Conservation (phyloP, 331 rosid genomes). For the Rosa hybrid region DNA sequence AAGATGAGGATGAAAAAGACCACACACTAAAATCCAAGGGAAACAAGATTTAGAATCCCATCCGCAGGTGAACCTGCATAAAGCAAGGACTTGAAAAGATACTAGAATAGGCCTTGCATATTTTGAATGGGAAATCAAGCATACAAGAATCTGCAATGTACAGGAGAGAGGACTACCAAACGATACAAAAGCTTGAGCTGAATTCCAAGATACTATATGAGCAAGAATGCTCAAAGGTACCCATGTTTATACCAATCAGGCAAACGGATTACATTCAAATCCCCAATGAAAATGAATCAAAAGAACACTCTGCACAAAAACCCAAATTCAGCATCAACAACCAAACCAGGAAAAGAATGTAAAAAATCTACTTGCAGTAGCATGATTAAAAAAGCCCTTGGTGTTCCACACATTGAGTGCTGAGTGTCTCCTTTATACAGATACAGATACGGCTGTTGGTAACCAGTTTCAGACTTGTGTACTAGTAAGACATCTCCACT, state of each 20-base stretch:
- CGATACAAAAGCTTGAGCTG: slow-evolving; percentile 35
- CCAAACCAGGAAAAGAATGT: slow-evolving; percentile 39
- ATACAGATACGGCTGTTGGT: slow-evolving; percentile 26
- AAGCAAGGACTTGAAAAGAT: slow-evolving; percentile 3
- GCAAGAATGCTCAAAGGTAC: slow-evolving; percentile 34
- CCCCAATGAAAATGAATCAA: slow-evolving; percentile 35
- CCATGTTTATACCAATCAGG: slow-evolving; percentile 43
- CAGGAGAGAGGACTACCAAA: slow-evolving; percentile 41
- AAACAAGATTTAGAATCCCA: neutral
- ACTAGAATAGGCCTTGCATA: slow-evolving; percentile 22
- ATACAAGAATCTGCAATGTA: slow-evolving; percentile 45
- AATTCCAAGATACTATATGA: slow-evolving; percentile 35
- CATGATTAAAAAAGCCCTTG: slow-evolving; percentile 29
- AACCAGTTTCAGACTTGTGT: slow-evolving; percentile 51
- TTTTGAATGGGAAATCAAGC: slow-evolving; percentile 28
- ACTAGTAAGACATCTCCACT: slow-evolving; percentile 76
- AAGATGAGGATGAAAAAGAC: neutral
- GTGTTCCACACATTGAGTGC: slow-evolving; percentile 25
- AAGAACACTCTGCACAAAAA: slow-evolving; percentile 46
- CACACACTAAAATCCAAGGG: neutral
- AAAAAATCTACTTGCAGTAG: slow-evolving; percentile 24
- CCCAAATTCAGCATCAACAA: slow-evolving; percentile 37
- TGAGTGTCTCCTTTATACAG: slow-evolving; percentile 26
- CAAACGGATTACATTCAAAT: slow-evolving; percentile 45
- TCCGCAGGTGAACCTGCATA: neutral